Base-by-base conservation (phyloP, 148 eudicot species). In the Rhododendron griersonianum region DNA sequence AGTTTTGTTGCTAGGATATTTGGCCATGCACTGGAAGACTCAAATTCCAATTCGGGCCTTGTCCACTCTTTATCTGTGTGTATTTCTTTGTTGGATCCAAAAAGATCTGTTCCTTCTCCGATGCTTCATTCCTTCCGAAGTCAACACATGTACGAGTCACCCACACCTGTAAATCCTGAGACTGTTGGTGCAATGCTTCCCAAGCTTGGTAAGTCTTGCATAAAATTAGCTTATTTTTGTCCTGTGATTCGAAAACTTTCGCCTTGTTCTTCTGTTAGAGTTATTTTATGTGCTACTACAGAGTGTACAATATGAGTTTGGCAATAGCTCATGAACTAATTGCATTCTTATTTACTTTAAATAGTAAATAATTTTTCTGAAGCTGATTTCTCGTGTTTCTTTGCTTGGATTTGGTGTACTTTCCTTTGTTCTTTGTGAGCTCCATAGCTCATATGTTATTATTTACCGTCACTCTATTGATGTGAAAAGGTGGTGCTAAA, bases 161-260 rank as follows among this genome's bases (percentile, higher is more conserved):
- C 96, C 59, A 76, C 91, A 80, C 91, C 93, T 82, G 93, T 91
- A 28, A 93, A 93, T 91, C 91, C 95, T 69, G 98, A 97, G 86
- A 97, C 99, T 86, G 95, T 97, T 88, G 90, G 89, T 81, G 98
- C 99, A 86, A 97, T 97, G 99, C 88, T 97, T 84, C 98, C 99
- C 73, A 95, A 93, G 93, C 98, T 97, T 87, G 98, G 99, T 97
- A 85, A 90, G 95, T 88, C 15, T 87, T 47, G 28, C 65, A 61
- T 23, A 10, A 59, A 23, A n/a, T 63, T 82, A 19, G 35, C 65
- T 28, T 82, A 6, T 19, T 4, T 55, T 5, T 80, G 7, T 37
- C 30, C 59, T 59, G 51, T 81, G 30, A 57, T 81, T 41, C 39
- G 4, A 10, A 57, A 30, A 41, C n/a, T 63, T 83, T n/a, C 15